These are phyloP conservation scores for Aspergillus sclerotialis DNA, from an alignment of 2,329 filamentous ascomycete species.

Conservation along the genomic window DNA sequence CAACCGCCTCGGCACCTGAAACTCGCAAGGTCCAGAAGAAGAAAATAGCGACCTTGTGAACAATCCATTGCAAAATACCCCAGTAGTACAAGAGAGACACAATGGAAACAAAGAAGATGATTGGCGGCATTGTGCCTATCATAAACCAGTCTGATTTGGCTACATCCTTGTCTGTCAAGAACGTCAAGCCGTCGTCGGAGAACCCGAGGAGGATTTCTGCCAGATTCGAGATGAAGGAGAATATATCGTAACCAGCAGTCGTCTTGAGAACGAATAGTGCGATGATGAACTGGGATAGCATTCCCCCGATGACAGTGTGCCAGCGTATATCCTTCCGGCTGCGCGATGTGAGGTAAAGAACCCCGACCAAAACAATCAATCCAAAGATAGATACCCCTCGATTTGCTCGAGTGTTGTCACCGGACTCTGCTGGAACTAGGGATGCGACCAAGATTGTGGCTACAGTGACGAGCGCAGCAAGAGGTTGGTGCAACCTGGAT, in stretches of 20 bases:
- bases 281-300: slow-evolving; percentile 81
- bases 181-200: slow-evolving; percentile 63
- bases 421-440: slow-evolving; percentile 63
- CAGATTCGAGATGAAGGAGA: slow-evolving; percentile 75
- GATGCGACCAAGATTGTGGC: slow-evolving; percentile 69
- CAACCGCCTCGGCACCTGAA: slow-evolving; percentile 87
- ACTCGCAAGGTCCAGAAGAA: slow-evolving; percentile 88
- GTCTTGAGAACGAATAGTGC: slow-evolving; percentile 84
- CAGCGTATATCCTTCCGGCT: slow-evolving; percentile 56
- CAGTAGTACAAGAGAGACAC: slow-evolving; percentile 79
- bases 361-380: slow-evolving; percentile 60
- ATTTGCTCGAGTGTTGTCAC: slow-evolving; percentile 71
- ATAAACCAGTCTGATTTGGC: slow-evolving; percentile 60
- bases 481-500: slow-evolving; percentile 54
- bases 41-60: slow-evolving; percentile 77
- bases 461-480: slow-evolving; percentile 58
- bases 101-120: slow-evolving; percentile 94
- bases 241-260: slow-evolving; percentile 76
- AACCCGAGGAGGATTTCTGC: slow-evolving; percentile 70
- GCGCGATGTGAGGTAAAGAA: slow-evolving; percentile 64
- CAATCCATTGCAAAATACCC: slow-evolving; percentile 80
- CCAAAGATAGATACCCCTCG: slow-evolving; percentile 77
- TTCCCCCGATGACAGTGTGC: slow-evolving; percentile 80
- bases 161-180: slow-evolving; percentile 53
- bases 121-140: slow-evolving; percentile 72